A percentile compares a stretch with the other conserved stretches of the same genome.
These are phyloP conservation scores for Triglochin maritima DNA, from an alignment of 106 monocot genomes.

Conservation along the genomic window DNA sequence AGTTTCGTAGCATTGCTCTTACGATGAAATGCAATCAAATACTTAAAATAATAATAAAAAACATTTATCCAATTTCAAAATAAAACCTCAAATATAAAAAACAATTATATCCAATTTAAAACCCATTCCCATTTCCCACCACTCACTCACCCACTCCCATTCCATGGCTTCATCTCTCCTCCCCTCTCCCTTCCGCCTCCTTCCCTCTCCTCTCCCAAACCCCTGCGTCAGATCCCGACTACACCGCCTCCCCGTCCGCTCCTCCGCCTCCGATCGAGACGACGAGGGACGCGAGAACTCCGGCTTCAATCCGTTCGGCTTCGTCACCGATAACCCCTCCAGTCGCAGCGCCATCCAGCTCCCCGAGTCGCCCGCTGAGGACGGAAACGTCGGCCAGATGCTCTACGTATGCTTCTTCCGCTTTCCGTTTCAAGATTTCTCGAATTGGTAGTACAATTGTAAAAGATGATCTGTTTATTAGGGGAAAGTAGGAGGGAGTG, in stretches of 20 bases:
- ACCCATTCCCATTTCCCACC: too few relatives aligned
- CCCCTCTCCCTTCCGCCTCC: too few relatives aligned
- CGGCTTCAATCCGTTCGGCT: conserved; percentile 83
- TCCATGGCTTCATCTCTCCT: too few relatives aligned
- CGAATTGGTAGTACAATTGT: neutral
- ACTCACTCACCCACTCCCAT: too few relatives aligned
- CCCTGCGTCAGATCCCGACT: too few relatives aligned
- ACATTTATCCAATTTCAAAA: too few relatives aligned
- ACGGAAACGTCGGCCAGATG: conserved; percentile 98
- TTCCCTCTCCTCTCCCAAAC: too few relatives aligned
- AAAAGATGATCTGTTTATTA: neutral
- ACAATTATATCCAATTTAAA: too few relatives aligned
- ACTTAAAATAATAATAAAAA: too few relatives aligned
- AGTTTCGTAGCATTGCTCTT: too few relatives aligned
- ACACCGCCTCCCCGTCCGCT: neutral
- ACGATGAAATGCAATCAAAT: too few relatives aligned
- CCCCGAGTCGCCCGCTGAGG: conserved; percentile 79
- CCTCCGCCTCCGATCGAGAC: neutral
- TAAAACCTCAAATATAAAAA: too few relatives aligned
- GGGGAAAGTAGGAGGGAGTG: neutral
- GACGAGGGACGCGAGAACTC: conserved; percentile 8
- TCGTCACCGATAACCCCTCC: conserved; percentile 96
- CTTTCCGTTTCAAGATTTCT: neutral
- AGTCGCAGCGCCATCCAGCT: conserved; percentile 90
- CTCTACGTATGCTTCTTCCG: conserved; percentile 47